phyloP scores from a whole-genome alignment of 805 yeast genomes.

The Candida khao-thaluensis region DNA sequence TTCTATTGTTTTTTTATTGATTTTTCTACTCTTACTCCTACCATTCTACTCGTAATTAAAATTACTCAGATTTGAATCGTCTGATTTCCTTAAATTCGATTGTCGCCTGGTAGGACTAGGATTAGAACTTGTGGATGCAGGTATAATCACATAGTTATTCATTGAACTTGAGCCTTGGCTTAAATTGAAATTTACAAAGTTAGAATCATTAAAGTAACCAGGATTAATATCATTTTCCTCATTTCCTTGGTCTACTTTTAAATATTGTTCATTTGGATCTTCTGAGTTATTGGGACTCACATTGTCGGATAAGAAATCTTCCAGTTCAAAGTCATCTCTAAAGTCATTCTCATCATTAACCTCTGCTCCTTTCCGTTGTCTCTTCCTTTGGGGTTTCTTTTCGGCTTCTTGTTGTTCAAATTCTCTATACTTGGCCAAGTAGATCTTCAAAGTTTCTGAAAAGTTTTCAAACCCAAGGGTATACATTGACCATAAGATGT shows the following conservation, averaged over 20 bases:
- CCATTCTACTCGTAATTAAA: no score
- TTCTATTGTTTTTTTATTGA: no score
- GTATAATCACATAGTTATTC: conserved; percentile 11
- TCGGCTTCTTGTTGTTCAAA: conserved; percentile 17
- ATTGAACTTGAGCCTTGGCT: conserved; percentile 11
- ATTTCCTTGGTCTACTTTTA: not conserved
- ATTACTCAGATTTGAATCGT: not conserved
- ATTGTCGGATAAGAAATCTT: conserved; percentile 16
- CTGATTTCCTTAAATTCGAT: conserved; percentile 9
- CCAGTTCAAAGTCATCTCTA: conserved; percentile 7
- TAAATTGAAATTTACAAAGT: conserved; percentile 10
- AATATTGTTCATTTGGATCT: not conserved
- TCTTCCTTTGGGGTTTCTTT: conserved; percentile 14
- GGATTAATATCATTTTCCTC: conserved; percentile 6
- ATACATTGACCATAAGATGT: conserved; percentile 63
- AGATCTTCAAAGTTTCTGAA: conserved; percentile 73
- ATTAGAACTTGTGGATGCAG: not conserved
- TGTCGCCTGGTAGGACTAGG: conserved; percentile 10
- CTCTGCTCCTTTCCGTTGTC: conserved; percentile 5
- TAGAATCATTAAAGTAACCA: conserved; percentile 8
- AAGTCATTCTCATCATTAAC: conserved; percentile 1
- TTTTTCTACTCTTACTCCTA: no score
- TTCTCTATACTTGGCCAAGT: conserved; percentile 34
- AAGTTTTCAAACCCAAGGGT: conserved; percentile 77
- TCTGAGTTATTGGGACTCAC: conserved; percentile 17